Percentiles rank a stretch among this genome's conserved stretches.
Evolutionary conservation across 1,284 basidiomycete genomes (phyloP).

Genomic region (Ganoderma multipileum): DNA sequence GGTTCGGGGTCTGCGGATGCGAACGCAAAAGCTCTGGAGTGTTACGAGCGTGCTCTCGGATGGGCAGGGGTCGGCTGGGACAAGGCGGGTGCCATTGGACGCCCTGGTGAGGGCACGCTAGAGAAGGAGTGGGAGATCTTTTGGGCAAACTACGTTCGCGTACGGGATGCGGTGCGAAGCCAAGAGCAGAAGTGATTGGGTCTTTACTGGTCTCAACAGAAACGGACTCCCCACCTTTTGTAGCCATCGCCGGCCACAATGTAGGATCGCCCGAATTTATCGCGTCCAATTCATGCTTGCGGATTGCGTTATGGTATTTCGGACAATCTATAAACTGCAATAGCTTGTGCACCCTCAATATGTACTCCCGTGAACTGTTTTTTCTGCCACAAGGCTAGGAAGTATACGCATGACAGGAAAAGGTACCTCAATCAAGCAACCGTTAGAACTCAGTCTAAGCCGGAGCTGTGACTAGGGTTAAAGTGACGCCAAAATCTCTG

Average conservation of each 20-base stretch:
- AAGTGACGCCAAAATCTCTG: not conserved
- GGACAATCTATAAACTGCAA: no score
- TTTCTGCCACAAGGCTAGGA: not conserved
- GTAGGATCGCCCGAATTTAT: no score
- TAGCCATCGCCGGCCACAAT: no score
- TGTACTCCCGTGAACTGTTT: not conserved
- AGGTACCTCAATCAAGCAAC: not conserved
- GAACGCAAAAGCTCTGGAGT: slow-evolving; percentile 53
- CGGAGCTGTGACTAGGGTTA: not conserved
- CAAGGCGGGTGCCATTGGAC: slow-evolving; percentile 43
- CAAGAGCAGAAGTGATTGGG: slow-evolving; percentile 18
- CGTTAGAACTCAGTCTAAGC: not conserved
- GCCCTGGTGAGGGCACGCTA: slow-evolving; percentile 56
- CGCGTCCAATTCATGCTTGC: no score
- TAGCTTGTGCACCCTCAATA: no score
- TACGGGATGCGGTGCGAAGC: slow-evolving; percentile 38
- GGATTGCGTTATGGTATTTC: no score
- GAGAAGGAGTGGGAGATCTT: slow-evolving; percentile 63
- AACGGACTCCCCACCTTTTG: no score
- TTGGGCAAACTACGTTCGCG: slow-evolving; percentile 57
- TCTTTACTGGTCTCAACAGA: not conserved
- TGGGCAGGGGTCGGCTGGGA: slow-evolving; percentile 62
- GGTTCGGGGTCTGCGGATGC: slow-evolving; percentile 41
- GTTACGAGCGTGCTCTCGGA: slow-evolving; percentile 65
- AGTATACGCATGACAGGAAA: not conserved